These are phyloP conservation scores for Penicillium herquei DNA, from an alignment of 495 filamentous ascomycete species.

Conservation along the genomic window DNA sequence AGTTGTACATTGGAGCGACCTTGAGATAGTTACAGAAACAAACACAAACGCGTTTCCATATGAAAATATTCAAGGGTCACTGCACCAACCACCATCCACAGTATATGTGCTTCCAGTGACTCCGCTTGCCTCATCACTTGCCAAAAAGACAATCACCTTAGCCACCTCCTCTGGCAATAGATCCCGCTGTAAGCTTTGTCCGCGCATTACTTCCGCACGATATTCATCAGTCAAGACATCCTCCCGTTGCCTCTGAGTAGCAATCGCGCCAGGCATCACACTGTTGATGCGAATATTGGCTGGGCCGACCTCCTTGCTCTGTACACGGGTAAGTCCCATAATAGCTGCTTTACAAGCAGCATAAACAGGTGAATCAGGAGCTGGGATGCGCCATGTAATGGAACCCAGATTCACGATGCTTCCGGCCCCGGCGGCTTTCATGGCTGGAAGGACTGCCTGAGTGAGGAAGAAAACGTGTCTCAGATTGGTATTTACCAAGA, in stretches of 20 bases:
- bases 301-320: constrained; percentile 17
- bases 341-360: constrained; percentile 30
- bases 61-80: constrained; percentile 9
- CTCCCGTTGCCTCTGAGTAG: constrained; percentile 37
- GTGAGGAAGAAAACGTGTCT: constrained; percentile 38
- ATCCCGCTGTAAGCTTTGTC: constrained; percentile 42
- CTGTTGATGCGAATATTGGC: constrained; percentile 22
- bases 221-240: constrained; percentile 46
- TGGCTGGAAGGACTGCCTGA: constrained; percentile 26
- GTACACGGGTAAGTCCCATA: constrained; percentile 22
- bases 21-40: too few relatives aligned
- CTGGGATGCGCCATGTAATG: constrained; percentile 31
- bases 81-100: constrained; percentile 34
- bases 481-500: constrained; percentile 26
- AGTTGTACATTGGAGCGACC: too few relatives aligned
- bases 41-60: not conserved
- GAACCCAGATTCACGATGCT: constrained; percentile 31
- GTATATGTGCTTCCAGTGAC: constrained; percentile 42
- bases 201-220: constrained; percentile 31
- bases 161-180: constrained; percentile 48
- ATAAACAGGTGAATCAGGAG: constrained; percentile 18
- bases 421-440: constrained; percentile 20
- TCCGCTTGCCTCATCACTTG: constrained; percentile 50
- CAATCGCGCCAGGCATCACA: constrained; percentile 31
- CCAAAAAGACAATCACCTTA: constrained; percentile 48